Evolutionary conservation across 2,329 filamentous ascomycete species (phyloP), one percentile per base, ranked within the genome.

Genomic region (Diaporthe nobilis): DNA sequence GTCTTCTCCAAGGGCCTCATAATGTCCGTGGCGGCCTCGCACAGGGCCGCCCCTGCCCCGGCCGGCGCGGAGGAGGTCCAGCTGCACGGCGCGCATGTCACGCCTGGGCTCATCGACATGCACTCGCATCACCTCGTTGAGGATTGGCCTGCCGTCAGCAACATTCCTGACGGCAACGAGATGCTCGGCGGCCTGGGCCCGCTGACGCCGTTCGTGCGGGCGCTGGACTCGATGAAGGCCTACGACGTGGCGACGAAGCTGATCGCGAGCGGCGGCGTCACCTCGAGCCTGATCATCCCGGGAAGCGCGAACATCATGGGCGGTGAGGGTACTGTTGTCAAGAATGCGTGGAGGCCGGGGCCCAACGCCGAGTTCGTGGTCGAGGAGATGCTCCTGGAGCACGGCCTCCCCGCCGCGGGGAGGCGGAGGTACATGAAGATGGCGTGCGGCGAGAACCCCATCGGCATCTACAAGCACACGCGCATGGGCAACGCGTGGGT

Each of bases 391-490:
- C 78, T 86, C 13, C 80, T 87, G 20, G 86, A 87, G 79, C 81
- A 83, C 72, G 84, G 84, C 7, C 73, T 86, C 9, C 81, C 82
- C 1, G 34, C 76, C 17, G 74, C 77, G 12, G 80, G 84, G 39
- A 81, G 84, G 4, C 79, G 78, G 28, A 78, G 84, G 42, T 87
- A 86, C 77, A 84, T 87, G 81, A 87, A 87, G 78, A 85, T 87
- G 83, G 86, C 86, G 1, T 85, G 85, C 76, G 86, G 86, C 12
- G 86, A 87, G 78, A 88, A 87, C 76, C 85, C 85, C n/a, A 84
- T 82, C 74, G 47, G 75, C 0, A 75, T 81, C 1, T 86, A 86
- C 77, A 79, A 79, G 6, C 83, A 86, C 67, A 84, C 82, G 4
- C 82, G 85, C 34, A 84, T 86, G 80, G 85, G 84, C 2, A 83